Conservation (phyloP, 2,329 filamentous ascomycete genomes). For the Achaetomium macrosporum region DNA sequence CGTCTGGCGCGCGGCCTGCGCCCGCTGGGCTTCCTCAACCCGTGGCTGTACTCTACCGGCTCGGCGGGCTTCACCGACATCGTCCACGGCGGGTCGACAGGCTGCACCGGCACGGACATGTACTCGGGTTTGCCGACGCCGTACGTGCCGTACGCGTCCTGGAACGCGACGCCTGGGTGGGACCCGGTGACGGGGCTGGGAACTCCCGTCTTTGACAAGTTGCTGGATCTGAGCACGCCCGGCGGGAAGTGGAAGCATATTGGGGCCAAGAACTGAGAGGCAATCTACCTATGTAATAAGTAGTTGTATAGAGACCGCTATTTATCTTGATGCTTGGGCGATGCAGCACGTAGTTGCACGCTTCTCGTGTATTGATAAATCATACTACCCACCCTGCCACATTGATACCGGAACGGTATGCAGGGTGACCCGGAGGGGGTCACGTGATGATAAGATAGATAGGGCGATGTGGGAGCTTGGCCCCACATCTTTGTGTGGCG, state of each 20-base stretch:
- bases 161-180: conserved; percentile 30
- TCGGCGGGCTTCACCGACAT: conserved; percentile 7
- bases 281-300: too few relatives aligned
- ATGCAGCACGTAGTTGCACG: too few relatives aligned
- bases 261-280: not conserved
- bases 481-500: too few relatives aligned
- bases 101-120: conserved; percentile 8
- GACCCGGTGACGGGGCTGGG: conserved; percentile 30
- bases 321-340: not conserved
- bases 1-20: conserved; percentile 30
- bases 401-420: too few relatives aligned
- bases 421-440: too few relatives aligned
- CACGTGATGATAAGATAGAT: too few relatives aligned
- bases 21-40: conserved; percentile 40
- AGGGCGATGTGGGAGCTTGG: too few relatives aligned
- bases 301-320: too few relatives aligned
- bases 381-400: too few relatives aligned
- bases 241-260: conserved; percentile 1
- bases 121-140: conserved; percentile 9
- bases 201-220: conserved; percentile 22
- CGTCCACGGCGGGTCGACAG: conserved; percentile 19
- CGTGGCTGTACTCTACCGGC: conserved; percentile 28
- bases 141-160: conserved; percentile 16
- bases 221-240: conserved; percentile 12
- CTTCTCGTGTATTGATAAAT: too few relatives aligned